Evolutionary conservation across 192 early-diverging fungal genomes (phyloP).

Genomic region (Allomyces macrogynus): DNA sequence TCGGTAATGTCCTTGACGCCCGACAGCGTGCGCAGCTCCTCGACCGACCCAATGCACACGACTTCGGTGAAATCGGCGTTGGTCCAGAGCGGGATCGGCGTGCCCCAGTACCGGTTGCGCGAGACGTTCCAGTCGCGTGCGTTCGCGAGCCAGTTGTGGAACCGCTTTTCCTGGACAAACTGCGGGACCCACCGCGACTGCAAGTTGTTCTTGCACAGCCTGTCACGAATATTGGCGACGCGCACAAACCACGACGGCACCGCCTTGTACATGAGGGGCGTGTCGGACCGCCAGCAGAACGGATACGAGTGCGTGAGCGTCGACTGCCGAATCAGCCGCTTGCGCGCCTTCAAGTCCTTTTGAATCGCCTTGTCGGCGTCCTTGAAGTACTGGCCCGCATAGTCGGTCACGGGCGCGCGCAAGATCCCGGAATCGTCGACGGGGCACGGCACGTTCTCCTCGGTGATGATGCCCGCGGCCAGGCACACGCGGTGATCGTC

Average conservation of each 20-base stretch:
- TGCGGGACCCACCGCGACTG: conserved; percentile 87
- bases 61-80: conserved; percentile 80
- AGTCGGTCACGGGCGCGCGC: conserved; percentile 54
- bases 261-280: conserved; percentile 89
- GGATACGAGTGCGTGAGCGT: conserved; percentile 85
- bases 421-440: conserved; percentile 70
- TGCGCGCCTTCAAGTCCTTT: conserved; percentile 64
- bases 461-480: conserved; percentile 58
- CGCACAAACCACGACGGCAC: conserved; percentile 96
- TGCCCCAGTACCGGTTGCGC: conserved; percentile 97
- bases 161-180: conserved; percentile 91
- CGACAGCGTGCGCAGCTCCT: conserved; percentile 69
- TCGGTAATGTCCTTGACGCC: conserved; percentile 72
- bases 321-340: conserved; percentile 75
- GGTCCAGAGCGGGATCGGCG: conserved; percentile 96
- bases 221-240: conserved; percentile 61
- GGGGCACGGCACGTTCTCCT: conserved; percentile 74
- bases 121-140: conserved; percentile 97
- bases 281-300: conserved; percentile 96
- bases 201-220: conserved; percentile 68
- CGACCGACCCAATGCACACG: conserved; percentile 76
- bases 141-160: conserved; percentile 88
- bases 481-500: conserved; percentile 94
- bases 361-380: conserved; percentile 93
- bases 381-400: conserved; percentile 73